phyloP scores from a whole-genome alignment of 768 basidiomycete species.

The Tricholoma bakamatsutake region DNA sequence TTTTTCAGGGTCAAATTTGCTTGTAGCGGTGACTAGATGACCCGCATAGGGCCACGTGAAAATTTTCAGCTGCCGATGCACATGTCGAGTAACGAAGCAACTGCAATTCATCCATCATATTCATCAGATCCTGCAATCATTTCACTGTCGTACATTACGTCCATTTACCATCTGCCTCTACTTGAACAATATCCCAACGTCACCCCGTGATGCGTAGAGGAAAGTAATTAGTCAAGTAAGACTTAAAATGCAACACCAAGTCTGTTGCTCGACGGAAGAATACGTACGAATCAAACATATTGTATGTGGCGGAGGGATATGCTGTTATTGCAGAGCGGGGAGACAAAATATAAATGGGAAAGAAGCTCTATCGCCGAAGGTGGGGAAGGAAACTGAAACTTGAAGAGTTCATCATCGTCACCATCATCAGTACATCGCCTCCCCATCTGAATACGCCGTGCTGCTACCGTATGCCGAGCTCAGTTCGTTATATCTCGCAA shows the following conservation, averaged over 20 bases:
- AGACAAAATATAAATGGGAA: background rate
- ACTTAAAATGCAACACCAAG: background rate
- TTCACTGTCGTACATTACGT: background rate
- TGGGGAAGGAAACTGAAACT: background rate
- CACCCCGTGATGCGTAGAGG: background rate
- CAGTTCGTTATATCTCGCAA: conserved; percentile 59
- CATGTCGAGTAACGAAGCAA: too few species aligned
- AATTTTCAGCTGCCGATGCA: too few species aligned
- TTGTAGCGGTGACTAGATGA: too few species aligned
- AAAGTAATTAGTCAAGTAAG: background rate
- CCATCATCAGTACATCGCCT: conserved; percentile 30
- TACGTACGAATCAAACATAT: background rate
- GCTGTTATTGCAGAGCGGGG: background rate
- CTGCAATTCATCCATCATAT: too few species aligned
- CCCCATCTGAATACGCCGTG: conserved; percentile 52
- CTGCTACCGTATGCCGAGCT: conserved; percentile 49
- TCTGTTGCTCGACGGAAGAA: background rate
- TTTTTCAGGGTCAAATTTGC: too few species aligned
- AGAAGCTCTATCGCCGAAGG: background rate
- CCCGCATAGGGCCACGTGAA: too few species aligned
- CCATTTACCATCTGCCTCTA: background rate
- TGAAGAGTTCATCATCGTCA: background rate
- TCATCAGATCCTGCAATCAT: too few species aligned
- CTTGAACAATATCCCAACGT: background rate
- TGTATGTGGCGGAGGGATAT: background rate